Evolutionary conservation across 495 filamentous ascomycete genomes (phyloP).

Genomic region (Annulohypoxylon stygium): DNA sequence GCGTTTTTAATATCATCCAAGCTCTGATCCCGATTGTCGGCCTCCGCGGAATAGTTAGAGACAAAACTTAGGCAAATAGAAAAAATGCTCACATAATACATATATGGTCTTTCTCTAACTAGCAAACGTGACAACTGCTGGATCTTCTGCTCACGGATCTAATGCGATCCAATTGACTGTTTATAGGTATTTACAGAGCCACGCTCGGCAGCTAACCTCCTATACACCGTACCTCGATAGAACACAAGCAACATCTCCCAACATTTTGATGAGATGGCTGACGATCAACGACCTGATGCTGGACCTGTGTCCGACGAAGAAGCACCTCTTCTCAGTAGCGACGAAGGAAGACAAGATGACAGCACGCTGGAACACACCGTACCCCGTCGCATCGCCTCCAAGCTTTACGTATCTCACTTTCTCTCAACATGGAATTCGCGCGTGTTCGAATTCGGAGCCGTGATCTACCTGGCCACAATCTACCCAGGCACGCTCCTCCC

Average conservation of each 20-base stretch:
- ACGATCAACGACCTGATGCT: neutral
- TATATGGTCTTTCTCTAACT: neutral
- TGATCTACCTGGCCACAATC: neutral
- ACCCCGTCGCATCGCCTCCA: neutral
- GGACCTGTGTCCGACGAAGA: neutral
- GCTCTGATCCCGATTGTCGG: neutral
- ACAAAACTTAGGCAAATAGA: neutral
- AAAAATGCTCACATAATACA: neutral
- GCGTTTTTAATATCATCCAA: neutral
- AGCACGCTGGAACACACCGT: neutral
- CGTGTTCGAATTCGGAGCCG: slow-evolving; percentile 12
- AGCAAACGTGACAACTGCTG: neutral
- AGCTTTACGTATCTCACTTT: slow-evolving; percentile 6
- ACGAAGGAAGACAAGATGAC: neutral
- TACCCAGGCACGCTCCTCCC: neutral
- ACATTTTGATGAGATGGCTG: neutral
- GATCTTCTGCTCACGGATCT: neutral
- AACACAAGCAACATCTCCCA: neutral
- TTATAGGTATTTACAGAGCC: neutral
- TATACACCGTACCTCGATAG: neutral
- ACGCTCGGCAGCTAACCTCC: neutral
- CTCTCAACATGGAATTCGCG: slow-evolving; percentile 11
- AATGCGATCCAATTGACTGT: neutral
- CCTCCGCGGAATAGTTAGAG: neutral
- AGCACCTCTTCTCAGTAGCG: neutral